Base-by-base conservation (phyloP, 352 stramenopile species). In the Phytopythium litorale region DNA sequence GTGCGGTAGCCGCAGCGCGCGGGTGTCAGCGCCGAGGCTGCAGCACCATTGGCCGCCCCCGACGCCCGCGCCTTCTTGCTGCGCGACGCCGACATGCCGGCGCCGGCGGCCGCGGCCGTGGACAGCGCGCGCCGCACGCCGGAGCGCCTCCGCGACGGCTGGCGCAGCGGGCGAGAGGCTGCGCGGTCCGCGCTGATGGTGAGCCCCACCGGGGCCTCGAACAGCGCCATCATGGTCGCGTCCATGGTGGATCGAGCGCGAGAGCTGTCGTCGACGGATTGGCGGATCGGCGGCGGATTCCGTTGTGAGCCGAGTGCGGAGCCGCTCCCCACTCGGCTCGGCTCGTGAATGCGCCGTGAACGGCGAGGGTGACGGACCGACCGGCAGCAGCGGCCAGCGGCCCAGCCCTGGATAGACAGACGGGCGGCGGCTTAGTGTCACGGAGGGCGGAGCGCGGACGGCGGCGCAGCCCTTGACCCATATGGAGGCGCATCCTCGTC, bases 1-100 rank as follows among this genome's bases (percentile, higher is more conserved):
- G 84, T 93, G 37, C 82, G 81, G 73, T 93, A 93, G 56, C 82
- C 79, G 58, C 84, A 93, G 51, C 78, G 79, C 67, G 75, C 66
- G 7, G 79, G 76, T 25, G 70, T 61, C 35, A 75, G 62, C 21
- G 66, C 66, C 0, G 66, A 54, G 2, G 67, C 51, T 21, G 71
- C 53, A 23, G 67, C 18, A 6, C 18, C n/a, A 13, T n/a, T n/a
- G 9, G 18, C 45, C 3, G n/a, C 52, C 48, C 64, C 68, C 52
- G 35, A 7, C 35, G 62, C 54, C 30, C 72, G 59, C 35, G 43
- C 49, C 25, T 67, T 63, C 46, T 38, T 56, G 33, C 57, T 67
- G 15, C 61, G 50, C 35, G 65, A 61, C 25, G 55, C 32, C 9
- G 33, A 28, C 32, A 19, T 40, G 30, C n/a, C 49, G 56, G 19